Percentiles rank a stretch among this genome's conserved stretches.
phyloP scores from a whole-genome alignment of 2,329 filamentous ascomycete species.

The Penicillium sp. region DNA sequence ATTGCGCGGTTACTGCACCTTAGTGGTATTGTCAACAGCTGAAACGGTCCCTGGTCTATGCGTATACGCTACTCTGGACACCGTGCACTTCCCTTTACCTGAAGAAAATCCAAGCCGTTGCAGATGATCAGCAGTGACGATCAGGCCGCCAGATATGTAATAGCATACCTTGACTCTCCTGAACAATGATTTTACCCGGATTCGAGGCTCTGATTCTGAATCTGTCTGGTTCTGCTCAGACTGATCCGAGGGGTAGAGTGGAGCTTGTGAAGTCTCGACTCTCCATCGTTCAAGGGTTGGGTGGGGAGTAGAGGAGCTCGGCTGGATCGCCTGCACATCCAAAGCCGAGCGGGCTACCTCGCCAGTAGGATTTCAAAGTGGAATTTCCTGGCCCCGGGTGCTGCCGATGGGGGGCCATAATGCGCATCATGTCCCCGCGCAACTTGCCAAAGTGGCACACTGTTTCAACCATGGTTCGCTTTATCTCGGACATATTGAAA shows the following conservation, averaged over 20 bases:
- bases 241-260: constrained; percentile 2
- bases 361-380: background rate
- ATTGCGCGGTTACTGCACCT: background rate
- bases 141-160: background rate
- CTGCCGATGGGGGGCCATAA: constrained; percentile 4
- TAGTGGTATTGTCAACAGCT: background rate
- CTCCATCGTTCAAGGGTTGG: constrained; percentile 3
- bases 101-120: constrained; percentile 21
- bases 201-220: background rate
- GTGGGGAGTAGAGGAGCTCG: constrained; percentile 4
- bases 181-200: background rate
- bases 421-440: constrained; percentile 3
- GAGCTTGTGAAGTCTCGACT: background rate
- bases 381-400: constrained; percentile 3
- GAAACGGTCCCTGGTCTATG: background rate
- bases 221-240: background rate
- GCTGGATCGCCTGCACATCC: constrained; percentile 6
- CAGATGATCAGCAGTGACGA: constrained; percentile 9
- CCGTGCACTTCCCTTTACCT: background rate
- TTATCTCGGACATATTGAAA: constrained; percentile 1
- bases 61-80: background rate
- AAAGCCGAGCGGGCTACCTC: constrained; percentile 3
- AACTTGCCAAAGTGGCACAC: background rate
- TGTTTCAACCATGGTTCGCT: constrained; percentile 16
- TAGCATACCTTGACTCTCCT: background rate